A percentile compares a stretch with the other conserved stretches of the same genome.
Evolutionary conservation across 495 filamentous ascomycete genomes (phyloP).

Genomic region (Cercophora samala): DNA sequence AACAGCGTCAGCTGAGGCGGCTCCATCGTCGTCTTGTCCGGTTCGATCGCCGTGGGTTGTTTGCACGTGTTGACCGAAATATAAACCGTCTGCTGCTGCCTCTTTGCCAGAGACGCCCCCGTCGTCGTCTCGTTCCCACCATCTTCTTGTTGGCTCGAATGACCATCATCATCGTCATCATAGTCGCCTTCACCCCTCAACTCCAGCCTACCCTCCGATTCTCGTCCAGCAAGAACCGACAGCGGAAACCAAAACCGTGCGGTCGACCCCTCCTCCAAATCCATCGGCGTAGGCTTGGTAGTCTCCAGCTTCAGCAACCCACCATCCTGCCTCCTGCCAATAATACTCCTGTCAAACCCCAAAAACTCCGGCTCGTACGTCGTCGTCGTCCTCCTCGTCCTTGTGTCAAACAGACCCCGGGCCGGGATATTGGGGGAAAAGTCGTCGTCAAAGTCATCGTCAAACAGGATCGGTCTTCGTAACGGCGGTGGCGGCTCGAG

Average conservation of each 20-base stretch:
- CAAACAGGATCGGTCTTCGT: constrained; percentile 37
- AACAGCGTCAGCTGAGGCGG: constrained; percentile 75
- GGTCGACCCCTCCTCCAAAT: constrained; percentile 56
- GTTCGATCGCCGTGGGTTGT: constrained; percentile 57
- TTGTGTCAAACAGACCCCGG: constrained; percentile 31
- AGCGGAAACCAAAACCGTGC: constrained; percentile 37
- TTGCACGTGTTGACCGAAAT: constrained; percentile 78
- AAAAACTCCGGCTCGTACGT: constrained; percentile 58
- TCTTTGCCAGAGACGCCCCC: constrained; percentile 19
- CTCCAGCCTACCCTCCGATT: constrained; percentile 17
- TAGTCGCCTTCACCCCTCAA: constrained; percentile 19
- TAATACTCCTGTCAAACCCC: constrained; percentile 57
- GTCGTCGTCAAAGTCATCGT: constrained; percentile 46
- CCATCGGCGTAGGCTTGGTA: constrained; percentile 55
- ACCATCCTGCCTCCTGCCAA: constrained; percentile 57
- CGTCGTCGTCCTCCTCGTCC: too few relatives aligned
- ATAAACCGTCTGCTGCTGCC: constrained; percentile 55
- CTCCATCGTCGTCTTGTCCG: constrained; percentile 33
- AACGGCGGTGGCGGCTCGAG: constrained; percentile 40
- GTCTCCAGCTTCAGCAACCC: constrained; percentile 54
- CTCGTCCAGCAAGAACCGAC: constrained; percentile 16
- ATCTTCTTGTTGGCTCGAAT: constrained; percentile 18
- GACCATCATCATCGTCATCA: too few relatives aligned
- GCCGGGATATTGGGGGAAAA: constrained; percentile 11
- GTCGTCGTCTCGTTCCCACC: constrained; percentile 6